These are phyloP conservation scores for Mycena rosella DNA, from an alignment of 768 basidiomycete genomes.

Conservation along the genomic window DNA sequence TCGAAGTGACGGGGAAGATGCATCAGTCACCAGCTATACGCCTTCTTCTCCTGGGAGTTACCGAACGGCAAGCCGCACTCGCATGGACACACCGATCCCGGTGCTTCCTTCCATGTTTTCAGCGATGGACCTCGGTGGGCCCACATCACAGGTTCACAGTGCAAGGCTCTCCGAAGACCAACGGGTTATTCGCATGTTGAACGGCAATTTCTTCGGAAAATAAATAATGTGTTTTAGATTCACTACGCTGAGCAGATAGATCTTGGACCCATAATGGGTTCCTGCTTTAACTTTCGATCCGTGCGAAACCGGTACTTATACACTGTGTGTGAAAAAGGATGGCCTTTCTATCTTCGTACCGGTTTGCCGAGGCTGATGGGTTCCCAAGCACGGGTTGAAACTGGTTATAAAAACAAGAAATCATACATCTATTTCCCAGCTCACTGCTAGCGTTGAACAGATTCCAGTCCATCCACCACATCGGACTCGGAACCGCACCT, in stretches of 20 bases:
- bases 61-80: conserved; percentile 22
- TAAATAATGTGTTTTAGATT: background rate
- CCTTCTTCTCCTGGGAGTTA: conserved; percentile 32
- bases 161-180: conserved; percentile 68
- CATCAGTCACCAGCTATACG: conserved; percentile 15
- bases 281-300: background rate
- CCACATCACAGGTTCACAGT: conserved; percentile 47
- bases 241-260: background rate
- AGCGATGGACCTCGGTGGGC: conserved; percentile 47
- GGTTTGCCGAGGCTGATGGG: too few species aligned
- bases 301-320: background rate
- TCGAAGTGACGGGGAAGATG: conserved; percentile 50
- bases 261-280: background rate
- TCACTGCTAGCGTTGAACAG: too few species aligned
- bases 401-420: too few species aligned
- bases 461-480: background rate
- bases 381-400: too few species aligned
- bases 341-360: too few species aligned
- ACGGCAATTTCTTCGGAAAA: conserved; percentile 44
- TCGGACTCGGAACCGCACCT: background rate
- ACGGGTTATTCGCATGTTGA: conserved; percentile 71
- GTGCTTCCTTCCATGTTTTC: conserved; percentile 55
- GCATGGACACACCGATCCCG: conserved; percentile 35
- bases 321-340: too few species aligned
- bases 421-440: too few species aligned